Conservation (phyloP, 768 basidiomycete genomes). For the Russula brevipes region DNA sequence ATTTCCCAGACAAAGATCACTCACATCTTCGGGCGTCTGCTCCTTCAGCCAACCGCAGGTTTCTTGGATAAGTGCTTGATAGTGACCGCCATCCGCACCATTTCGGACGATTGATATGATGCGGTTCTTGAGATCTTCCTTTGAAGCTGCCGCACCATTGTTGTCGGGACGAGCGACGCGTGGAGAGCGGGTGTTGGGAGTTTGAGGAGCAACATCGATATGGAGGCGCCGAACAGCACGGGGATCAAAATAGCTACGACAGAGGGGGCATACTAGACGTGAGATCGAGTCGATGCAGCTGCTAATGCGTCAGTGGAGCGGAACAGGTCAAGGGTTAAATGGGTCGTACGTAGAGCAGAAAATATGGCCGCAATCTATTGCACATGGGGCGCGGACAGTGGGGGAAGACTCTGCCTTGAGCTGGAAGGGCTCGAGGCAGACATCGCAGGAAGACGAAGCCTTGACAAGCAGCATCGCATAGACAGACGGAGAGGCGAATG, state of each 20-base stretch:
- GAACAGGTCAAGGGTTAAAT: constrained; percentile 6
- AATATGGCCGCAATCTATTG: constrained; percentile 30
- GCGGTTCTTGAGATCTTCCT: constrained; percentile 20
- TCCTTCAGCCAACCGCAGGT: constrained; percentile 23
- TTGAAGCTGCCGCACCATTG: constrained; percentile 6
- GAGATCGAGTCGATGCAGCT: constrained; percentile 24
- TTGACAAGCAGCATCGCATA: constrained; percentile 27
- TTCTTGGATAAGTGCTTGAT: constrained; percentile 23
- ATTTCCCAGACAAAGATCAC: neutral
- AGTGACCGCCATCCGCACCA: constrained; percentile 23
- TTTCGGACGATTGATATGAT: constrained; percentile 24
- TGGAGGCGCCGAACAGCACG: constrained; percentile 22
- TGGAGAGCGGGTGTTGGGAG: constrained; percentile 12
- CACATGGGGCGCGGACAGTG: constrained; percentile 22
- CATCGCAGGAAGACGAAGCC: constrained; percentile 29
- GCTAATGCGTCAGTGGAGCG: neutral
- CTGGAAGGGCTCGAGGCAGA: constrained; percentile 29
- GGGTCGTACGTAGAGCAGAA: constrained; percentile 25
- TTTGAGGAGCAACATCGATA: constrained; percentile 18
- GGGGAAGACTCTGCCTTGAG: constrained; percentile 20
- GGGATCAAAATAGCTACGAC: constrained; percentile 21
- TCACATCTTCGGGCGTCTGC: constrained; percentile 21
- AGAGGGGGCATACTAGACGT: constrained; percentile 22
- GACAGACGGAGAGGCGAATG: constrained; percentile 13
- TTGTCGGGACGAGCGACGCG: constrained; percentile 7